A percentile compares a stretch with the other conserved stretches of the same genome.
Conservation (phyloP, 805 yeast species). For the Komagataella mondaviorum region DNA sequence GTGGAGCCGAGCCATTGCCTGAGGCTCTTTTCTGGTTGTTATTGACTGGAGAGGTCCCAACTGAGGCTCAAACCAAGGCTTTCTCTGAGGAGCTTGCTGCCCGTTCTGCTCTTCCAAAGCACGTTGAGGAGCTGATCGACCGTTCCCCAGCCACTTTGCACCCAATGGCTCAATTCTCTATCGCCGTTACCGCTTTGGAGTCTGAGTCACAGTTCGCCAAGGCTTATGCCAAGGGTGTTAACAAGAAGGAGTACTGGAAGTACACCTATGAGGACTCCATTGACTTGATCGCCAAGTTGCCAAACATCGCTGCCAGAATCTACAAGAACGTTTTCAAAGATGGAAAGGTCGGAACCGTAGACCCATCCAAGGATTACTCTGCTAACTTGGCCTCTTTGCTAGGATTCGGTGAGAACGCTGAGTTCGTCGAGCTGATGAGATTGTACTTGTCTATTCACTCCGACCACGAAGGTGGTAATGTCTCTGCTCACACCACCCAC, state of each 20-base stretch:
- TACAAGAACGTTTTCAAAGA: slow-evolving; percentile 78
- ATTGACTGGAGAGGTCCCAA: slow-evolving; percentile 74
- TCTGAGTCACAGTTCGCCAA: slow-evolving; percentile 73
- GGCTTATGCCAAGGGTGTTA: slow-evolving; percentile 75
- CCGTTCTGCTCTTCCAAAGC: slow-evolving; percentile 65
- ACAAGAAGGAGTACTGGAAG: slow-evolving; percentile 76
- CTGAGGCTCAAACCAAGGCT: slow-evolving; percentile 54
- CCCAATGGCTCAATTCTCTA: slow-evolving; percentile 85
- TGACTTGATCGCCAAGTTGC: slow-evolving; percentile 71
- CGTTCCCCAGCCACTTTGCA: slow-evolving; percentile 63
- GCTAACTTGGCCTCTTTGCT: slow-evolving; percentile 45
- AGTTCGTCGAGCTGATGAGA: slow-evolving; percentile 70
- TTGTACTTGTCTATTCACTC: slow-evolving; percentile 72
- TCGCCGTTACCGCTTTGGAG: slow-evolving; percentile 73
- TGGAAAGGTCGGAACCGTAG: slow-evolving; percentile 46
- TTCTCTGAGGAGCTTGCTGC: slow-evolving; percentile 69
- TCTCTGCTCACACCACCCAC: slow-evolving; percentile 79
- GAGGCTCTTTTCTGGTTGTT: slow-evolving; percentile 77
- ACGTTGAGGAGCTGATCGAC: slow-evolving; percentile 61
- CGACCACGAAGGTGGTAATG: slow-evolving; percentile 88
- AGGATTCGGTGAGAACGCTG: slow-evolving; percentile 47
- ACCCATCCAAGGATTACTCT: slow-evolving; percentile 50
- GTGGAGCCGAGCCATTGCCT: slow-evolving; percentile 53
- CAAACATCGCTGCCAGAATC: slow-evolving; percentile 69
- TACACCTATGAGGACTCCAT: slow-evolving; percentile 72